Evolutionary conservation across 306 rosid species (phyloP), one percentile per base, ranked within the genome.

Genomic region (Sechiopsis laciniata): DNA sequence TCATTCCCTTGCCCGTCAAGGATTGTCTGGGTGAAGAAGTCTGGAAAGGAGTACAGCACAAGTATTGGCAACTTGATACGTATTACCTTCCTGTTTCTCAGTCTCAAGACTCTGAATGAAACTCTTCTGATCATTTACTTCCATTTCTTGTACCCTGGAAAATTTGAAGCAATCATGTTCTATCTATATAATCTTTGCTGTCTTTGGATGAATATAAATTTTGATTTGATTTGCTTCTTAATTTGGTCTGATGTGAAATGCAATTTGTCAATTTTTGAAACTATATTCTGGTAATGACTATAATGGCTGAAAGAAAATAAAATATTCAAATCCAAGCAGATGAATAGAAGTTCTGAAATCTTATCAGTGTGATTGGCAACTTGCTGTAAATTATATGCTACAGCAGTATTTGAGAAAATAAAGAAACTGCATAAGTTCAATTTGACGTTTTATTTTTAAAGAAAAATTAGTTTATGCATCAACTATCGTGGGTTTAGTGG

Each of bases 21-120:
- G 92, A 89, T 79, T 91, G 99, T 76, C 80, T 91, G 83, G 95
- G 88, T 63, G 92, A 85, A 52, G 71, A 89, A 77, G 88, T 89
- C 50, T 89, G 99, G 99, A 88, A 91, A 84, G 97, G 95, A 81
- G 95, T 94, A 76, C 91, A 89, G 81, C 99, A 91, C 71, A 87
- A 83, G 84, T 94, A 94, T 78, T 94, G 99, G 99, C 97, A 94
- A 77, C 97, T 94, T 70, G 95, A 94, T 84, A 88, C 90, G 6
- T 91, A 94, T 80, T 85, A 86, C 82, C 97, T 94, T 75, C 98
- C 98, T 48, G 95, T 90, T 76, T 87, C 88, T 83, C 97, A 94
- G 85, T 79, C 87, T 68, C 83, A 82, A 53, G 89, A 89, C 76
- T 65, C 84, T 8, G 77, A 87, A 79, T 90, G 80, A 85, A 58